phyloP scores from a whole-genome alignment of 768 basidiomycete genomes.

The Butyriboletus loyo region DNA sequence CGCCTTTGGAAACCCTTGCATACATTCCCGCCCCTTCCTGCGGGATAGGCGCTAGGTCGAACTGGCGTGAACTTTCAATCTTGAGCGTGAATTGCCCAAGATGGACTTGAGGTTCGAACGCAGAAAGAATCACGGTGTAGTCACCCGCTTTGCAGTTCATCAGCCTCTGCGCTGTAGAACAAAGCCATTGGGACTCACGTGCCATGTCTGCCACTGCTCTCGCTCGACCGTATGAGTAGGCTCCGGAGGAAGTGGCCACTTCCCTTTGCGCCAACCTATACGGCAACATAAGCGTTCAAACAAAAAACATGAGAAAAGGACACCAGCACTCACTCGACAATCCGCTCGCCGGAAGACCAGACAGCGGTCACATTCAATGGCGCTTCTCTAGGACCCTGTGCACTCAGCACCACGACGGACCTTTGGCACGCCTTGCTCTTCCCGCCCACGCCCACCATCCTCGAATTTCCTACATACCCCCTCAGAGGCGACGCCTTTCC shows the following conservation, averaged over 20 bases:
- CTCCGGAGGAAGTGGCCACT: conserved; percentile 67
- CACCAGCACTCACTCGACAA: conserved; percentile 60
- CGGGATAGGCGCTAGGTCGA: conserved; percentile 64
- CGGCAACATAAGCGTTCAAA: neutral
- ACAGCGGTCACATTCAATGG: conserved; percentile 72
- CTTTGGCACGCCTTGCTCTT: conserved; percentile 26
- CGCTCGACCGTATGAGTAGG: conserved; percentile 79
- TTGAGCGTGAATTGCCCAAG: conserved; percentile 63
- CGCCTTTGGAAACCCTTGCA: conserved; percentile 58
- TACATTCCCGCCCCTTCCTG: conserved; percentile 95
- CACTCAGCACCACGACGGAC: conserved; percentile 40
- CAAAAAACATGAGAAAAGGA: neutral
- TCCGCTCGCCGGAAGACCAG: conserved; percentile 72
- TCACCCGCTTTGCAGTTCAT: conserved; percentile 46
- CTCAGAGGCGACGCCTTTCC: neutral
- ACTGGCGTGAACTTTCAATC: conserved; percentile 56
- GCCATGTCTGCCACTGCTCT: conserved; percentile 48
- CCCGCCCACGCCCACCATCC: conserved; percentile 3
- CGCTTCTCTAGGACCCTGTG: conserved; percentile 59
- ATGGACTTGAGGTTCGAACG: conserved; percentile 69
- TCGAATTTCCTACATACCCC: neutral
- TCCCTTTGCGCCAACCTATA: conserved; percentile 62
- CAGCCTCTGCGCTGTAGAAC: neutral
- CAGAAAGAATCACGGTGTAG: conserved; percentile 82
- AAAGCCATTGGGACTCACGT: conserved; percentile 38